phyloP scores from a whole-genome alignment of 257 asterid genomes.

The Anisodus acutangulus region DNA sequence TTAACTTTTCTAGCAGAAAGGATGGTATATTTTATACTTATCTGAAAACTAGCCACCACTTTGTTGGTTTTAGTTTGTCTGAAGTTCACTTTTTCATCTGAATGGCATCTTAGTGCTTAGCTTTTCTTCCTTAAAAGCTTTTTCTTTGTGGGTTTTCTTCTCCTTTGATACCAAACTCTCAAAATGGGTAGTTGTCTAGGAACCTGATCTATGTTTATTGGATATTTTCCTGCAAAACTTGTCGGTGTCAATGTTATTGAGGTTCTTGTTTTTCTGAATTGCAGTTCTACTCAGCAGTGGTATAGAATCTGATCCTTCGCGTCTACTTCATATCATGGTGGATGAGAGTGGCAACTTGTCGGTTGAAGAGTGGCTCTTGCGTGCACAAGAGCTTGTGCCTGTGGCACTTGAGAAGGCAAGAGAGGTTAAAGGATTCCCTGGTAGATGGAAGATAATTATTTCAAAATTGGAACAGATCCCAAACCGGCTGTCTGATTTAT shows the following conservation, averaged over 20 bases:
- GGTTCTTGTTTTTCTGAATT: conserved; percentile 38
- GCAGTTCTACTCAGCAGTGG: conserved; percentile 46
- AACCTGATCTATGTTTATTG: not conserved
- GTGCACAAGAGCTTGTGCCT: conserved; percentile 79
- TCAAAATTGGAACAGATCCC: conserved; percentile 75
- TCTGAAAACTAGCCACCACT: conserved; percentile 49
- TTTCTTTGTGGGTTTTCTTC: conserved; percentile 15
- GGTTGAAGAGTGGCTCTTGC: conserved; percentile 76
- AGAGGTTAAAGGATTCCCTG: conserved; percentile 68
- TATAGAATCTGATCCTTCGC: conserved; percentile 33
- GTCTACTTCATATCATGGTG: conserved; percentile 52
- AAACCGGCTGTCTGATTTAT: conserved; percentile 65
- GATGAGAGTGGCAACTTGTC: conserved; percentile 60
- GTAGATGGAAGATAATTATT: conserved; percentile 82
- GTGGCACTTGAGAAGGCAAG: conserved; percentile 67
- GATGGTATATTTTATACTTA: conserved; percentile 38
- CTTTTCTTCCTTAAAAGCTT: not conserved
- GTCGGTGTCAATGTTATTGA: not conserved
- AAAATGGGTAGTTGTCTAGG: not conserved
- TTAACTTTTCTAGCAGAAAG: conserved; percentile 40
- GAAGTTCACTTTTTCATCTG: conserved; percentile 32
- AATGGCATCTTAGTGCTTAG: conserved; percentile 25
- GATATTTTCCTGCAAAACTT: conserved; percentile 4
- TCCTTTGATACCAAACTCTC: conserved; percentile 27
- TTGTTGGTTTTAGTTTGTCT: conserved; percentile 24